Base-by-base conservation (phyloP, 306 rosid species). In the Lupinus albus region DNA sequence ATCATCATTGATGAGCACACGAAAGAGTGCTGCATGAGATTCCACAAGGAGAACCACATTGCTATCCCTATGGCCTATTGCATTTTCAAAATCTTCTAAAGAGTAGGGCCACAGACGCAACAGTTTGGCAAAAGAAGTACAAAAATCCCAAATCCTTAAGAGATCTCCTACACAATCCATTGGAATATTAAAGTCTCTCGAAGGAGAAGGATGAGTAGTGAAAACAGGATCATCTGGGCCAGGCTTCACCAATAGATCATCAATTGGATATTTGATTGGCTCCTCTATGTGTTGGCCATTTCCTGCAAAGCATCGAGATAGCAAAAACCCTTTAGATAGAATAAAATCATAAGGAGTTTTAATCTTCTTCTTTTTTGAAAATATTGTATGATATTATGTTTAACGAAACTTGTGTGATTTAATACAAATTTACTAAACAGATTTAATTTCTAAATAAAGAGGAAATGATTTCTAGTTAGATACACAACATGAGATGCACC, bases 101-200 rank as follows among this genome's bases (percentile, higher is more conserved):
- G 96, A 80, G 82, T 84, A 90, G 33, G 99, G 99, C 42, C 59
- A 83, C 77, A 93, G 76, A 78, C 67, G 79, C 78, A 93, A 74
- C 81, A 83, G 71, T 80, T 84, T 83, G 67, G 88, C 84, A 74
- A 81, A 93, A 47, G 90, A 84, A 53, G 79, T 79, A 77, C 91
- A 85, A 80, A 93, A 85, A 78, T 93, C 98, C 98, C 98, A 93
- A 73, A 89, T 82, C 96, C 86, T 83, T 72, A 93, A 72, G 62
- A 93, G 96, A 82, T 89, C 83, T 61, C 96, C 96, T 4, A 90
- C 86, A 72, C 88, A 84, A 45, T 75, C 63, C 81, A 90, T 78
- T 20, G 99, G 87, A 76, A 93, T 78, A 72, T 64, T 85, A 73
- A 88, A 93, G 78, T 88, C 94, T 72, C 82, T 86, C 1, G 76